Conservation (phyloP, 176 grass and related monocot species). For the Pontederia paniculata region DNA sequence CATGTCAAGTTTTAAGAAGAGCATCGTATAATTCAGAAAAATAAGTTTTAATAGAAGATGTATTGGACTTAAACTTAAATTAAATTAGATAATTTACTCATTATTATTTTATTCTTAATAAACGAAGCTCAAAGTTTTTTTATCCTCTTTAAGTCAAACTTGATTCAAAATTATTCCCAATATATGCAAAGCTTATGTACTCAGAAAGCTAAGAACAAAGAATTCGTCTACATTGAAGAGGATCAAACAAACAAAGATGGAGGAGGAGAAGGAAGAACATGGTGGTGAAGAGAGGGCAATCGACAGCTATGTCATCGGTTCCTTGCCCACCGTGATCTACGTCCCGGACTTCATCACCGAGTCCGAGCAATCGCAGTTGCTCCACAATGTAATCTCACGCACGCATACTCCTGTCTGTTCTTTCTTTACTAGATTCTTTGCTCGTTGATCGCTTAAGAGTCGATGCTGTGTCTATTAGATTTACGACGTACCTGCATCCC, state of each 20-base stretch:
- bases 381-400: constrained; percentile 43
- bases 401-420: background rate
- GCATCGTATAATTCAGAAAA: too few relatives aligned
- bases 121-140: too few relatives aligned
- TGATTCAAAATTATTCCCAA: too few relatives aligned
- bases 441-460: background rate
- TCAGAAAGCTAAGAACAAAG: too few relatives aligned
- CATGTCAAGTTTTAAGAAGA: too few relatives aligned
- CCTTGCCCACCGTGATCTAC: constrained; percentile 47
- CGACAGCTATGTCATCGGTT: constrained; percentile 25
- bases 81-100: too few relatives aligned
- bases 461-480: constrained; percentile 29
- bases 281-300: constrained; percentile 1
- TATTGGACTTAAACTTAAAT: too few relatives aligned
- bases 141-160: too few relatives aligned
- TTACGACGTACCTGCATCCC: constrained; percentile 49
- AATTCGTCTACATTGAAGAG: too few relatives aligned
- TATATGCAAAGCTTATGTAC: too few relatives aligned
- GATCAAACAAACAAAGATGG: background rate
- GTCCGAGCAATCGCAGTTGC: constrained; percentile 55
- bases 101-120: too few relatives aligned
- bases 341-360: constrained; percentile 63
- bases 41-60: too few relatives aligned
- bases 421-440: background rate
- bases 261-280: background rate